phyloP scores from a whole-genome alignment of 768 basidiomycete genomes.

The Rhizopogon vinicolor region DNA sequence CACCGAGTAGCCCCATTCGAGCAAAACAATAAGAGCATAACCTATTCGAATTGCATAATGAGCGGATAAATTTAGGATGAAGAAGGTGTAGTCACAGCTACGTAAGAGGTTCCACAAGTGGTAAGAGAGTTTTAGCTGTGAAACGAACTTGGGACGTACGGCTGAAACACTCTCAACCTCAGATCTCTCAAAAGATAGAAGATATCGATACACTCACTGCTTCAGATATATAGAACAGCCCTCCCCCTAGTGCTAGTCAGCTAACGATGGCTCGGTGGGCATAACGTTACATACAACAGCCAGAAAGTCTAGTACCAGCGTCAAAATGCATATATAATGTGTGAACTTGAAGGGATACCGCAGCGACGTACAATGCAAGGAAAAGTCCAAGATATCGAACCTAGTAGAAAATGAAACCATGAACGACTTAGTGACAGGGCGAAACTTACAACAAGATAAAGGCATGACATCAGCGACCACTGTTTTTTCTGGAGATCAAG shows the following conservation, averaged over 20 bases:
- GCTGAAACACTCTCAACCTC: background rate
- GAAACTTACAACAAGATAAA: background rate
- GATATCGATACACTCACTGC: background rate
- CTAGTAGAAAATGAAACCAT: background rate
- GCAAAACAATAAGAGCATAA: background rate
- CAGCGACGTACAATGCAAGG: background rate
- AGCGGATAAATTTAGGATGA: background rate
- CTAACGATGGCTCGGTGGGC: background rate
- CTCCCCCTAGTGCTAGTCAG: background rate
- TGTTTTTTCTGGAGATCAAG: background rate
- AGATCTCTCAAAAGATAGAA: too few relatives aligned
- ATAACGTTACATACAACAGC: background rate
- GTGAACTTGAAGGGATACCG: background rate
- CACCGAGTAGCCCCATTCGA: background rate
- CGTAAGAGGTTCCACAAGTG: background rate
- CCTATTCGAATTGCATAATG: background rate
- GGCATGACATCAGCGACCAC: background rate
- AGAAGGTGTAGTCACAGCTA: background rate
- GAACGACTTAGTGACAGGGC: background rate
- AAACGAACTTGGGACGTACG: background rate
- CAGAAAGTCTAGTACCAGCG: background rate
- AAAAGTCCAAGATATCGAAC: background rate
- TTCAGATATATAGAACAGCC: background rate
- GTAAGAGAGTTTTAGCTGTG: background rate
- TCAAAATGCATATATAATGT: background rate